These are phyloP conservation scores for Phytophthora pini DNA, from an alignment of 352 stramenopile species.

Conservation along the genomic window DNA sequence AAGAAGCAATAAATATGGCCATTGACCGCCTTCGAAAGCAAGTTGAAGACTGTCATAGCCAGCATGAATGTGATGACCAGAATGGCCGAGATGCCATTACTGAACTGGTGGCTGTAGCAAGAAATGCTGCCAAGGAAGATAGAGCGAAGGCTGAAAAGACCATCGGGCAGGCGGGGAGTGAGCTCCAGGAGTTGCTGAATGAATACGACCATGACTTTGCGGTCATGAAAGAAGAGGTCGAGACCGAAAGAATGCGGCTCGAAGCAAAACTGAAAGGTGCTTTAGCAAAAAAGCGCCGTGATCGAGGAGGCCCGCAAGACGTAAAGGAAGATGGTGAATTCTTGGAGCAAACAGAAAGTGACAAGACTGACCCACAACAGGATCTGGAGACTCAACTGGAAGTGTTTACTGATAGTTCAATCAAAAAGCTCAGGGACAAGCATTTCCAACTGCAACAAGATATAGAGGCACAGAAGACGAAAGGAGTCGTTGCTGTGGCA, in stretches of 20 bases:
- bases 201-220: constrained; percentile 28
- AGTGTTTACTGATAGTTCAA: constrained; percentile 16
- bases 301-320: not conserved
- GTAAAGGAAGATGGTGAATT: not conserved
- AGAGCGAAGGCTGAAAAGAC: constrained; percentile 14
- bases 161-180: constrained; percentile 12
- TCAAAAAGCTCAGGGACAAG: constrained; percentile 21
- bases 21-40: constrained; percentile 21
- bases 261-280: constrained; percentile 26
- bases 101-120: constrained; percentile 1
- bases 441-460: constrained; percentile 24
- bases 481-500: constrained; percentile 19
- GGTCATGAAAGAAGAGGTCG: constrained; percentile 17
- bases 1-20: constrained; percentile 25
- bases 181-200: constrained; percentile 26
- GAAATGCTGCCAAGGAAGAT: constrained; percentile 5
- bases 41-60: constrained; percentile 10
- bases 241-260: constrained; percentile 28
- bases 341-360: not conserved
- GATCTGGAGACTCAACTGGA: constrained; percentile 25
- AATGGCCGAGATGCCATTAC: not conserved
- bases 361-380: constrained; percentile 13
- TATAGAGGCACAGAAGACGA: constrained; percentile 17
- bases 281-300: constrained; percentile 17
- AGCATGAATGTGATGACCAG: not conserved